Evolutionary conservation across 495 filamentous ascomycete species (phyloP).

Genomic region (Penicillium silybi): DNA sequence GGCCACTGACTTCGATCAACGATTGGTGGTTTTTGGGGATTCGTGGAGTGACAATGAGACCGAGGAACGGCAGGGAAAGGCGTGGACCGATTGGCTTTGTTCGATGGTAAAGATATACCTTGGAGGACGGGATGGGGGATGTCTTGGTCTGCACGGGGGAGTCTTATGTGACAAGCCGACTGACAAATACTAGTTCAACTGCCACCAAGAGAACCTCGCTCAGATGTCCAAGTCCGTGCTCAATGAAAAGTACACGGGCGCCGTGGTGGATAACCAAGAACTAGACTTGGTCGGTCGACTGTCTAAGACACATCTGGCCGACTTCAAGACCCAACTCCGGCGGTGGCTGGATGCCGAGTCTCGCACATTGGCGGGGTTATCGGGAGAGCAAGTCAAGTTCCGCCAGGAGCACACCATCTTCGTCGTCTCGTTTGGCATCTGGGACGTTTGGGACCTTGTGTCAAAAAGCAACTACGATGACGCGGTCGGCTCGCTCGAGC

Average conservation of each 20-base stretch:
- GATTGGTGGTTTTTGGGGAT: slow-evolving; percentile 48
- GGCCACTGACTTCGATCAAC: slow-evolving; percentile 23
- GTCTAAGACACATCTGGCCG: slow-evolving; percentile 31
- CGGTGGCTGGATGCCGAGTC: slow-evolving; percentile 39
- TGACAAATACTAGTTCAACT: slow-evolving; percentile 29
- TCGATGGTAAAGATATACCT: slow-evolving; percentile 26
- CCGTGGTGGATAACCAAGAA: slow-evolving; percentile 41
- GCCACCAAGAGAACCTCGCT: slow-evolving; percentile 46
- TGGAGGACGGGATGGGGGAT: neutral
- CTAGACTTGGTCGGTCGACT: slow-evolving; percentile 21
- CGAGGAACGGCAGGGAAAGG: slow-evolving; percentile 30
- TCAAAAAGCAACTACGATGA: slow-evolving; percentile 27
- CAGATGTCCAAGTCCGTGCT: slow-evolving; percentile 29
- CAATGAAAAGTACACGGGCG: slow-evolving; percentile 29
- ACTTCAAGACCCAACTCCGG: slow-evolving; percentile 41
- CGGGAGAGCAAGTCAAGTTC: slow-evolving; percentile 16
- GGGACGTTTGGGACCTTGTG: slow-evolving; percentile 49
- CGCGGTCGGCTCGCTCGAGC: slow-evolving; percentile 35
- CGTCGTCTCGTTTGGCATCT: slow-evolving; percentile 46
- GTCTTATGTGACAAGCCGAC: neutral
- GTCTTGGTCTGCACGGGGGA: neutral
- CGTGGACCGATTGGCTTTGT: slow-evolving; percentile 48
- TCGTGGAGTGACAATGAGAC: slow-evolving; percentile 48
- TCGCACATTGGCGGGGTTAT: slow-evolving; percentile 14
- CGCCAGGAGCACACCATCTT: slow-evolving; percentile 36